Base-by-base conservation (phyloP, 2,329 filamentous ascomycete species). In the Ophiostoma sp. region DNA sequence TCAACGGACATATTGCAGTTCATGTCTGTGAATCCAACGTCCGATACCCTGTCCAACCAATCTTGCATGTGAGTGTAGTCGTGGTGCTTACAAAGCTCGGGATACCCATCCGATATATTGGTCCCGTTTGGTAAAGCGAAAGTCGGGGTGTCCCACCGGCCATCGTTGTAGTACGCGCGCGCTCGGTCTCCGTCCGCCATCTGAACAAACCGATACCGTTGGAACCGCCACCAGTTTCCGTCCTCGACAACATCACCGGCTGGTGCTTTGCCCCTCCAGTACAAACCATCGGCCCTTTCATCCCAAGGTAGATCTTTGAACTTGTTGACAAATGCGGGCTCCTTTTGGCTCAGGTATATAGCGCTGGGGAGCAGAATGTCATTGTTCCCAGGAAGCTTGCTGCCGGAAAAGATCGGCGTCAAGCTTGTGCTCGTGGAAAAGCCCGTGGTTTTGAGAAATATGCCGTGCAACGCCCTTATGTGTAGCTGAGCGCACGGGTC, bases 231-330 rank as follows among this genome's bases (percentile, higher is more conserved):
- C 91, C 91, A 93, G 74, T 87, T 91, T 64, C 88, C 79, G n/a
- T 77, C 78, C 73, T 81, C 82, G 48, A 83, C 80, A 33, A 84
- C 82, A 2, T 89, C 90, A 2, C 89, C 8, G 33, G 4, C 90
- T 8, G 89, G 90, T 2, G 88, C 89, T 6, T 88, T 87, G 63
- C 90, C 90, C 57, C 90, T 87, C 90, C 90, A 92, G 50, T 90
- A 82, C 66, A 90, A 80, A 2, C 81, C 83, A 71, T 87, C 83
- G n/a, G 81, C 81, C 80, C 92, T 92, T 48, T 85, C 79, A 7
- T 83, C 80, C 90, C 90, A 92, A 4, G 83, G 78, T 15, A 85
- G 82, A 68, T 90, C 90, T 72, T 86, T 86, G 4, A 87, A 85
- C 70, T 89, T 90, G 2, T 84, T 85, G 79, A 39, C 8, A 22